Evolutionary conservation across 352 stramenopile genomes (phyloP).

Genomic region (Phytophthora citrophthora): DNA sequence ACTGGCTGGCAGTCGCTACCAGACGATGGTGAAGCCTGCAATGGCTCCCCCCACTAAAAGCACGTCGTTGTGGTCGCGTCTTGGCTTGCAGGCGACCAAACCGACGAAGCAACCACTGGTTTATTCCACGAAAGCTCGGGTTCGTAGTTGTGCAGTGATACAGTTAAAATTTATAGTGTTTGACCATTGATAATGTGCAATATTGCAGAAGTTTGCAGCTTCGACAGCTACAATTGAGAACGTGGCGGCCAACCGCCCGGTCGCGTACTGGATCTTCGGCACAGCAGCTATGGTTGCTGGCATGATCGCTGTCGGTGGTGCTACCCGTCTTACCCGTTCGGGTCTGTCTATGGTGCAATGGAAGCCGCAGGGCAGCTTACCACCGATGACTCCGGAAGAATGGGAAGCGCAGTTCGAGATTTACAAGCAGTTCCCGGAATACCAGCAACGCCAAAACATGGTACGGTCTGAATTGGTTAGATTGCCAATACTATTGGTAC

Average conservation of each 20-base stretch:
- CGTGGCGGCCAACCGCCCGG: constrained; percentile 78
- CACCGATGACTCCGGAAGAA: constrained; percentile 92
- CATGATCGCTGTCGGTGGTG: constrained; percentile 98
- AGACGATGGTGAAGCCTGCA: constrained; percentile 63
- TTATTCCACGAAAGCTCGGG: constrained; percentile 77
- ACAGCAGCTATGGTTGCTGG: constrained; percentile 94
- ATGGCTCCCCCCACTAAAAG: constrained; percentile 34
- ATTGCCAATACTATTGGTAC: not conserved
- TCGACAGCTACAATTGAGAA: constrained; percentile 79
- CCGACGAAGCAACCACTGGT: constrained; percentile 52
- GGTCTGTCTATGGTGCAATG: constrained; percentile 98
- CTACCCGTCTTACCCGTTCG: constrained; percentile 97
- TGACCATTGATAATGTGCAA: constrained; percentile 17
- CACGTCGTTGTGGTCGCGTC: constrained; percentile 49
- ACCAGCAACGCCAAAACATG: constrained; percentile 94
- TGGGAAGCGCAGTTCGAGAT: constrained; percentile 97
- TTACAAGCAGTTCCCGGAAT: constrained; percentile 99
- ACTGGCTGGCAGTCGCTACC: constrained; percentile 51
- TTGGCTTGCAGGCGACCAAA: constrained; percentile 30
- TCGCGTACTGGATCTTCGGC: constrained; percentile 96
- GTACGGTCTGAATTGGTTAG: constrained; percentile 32
- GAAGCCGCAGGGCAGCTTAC: constrained; percentile 94
- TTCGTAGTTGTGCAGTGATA: constrained; percentile 35
- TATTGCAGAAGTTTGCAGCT: constrained; percentile 54
- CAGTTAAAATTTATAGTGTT: not conserved